Evolutionary conservation across 805 yeast species (phyloP), one percentile per base, ranked within the genome.

Genomic region (Torulaspora quercuum): DNA sequence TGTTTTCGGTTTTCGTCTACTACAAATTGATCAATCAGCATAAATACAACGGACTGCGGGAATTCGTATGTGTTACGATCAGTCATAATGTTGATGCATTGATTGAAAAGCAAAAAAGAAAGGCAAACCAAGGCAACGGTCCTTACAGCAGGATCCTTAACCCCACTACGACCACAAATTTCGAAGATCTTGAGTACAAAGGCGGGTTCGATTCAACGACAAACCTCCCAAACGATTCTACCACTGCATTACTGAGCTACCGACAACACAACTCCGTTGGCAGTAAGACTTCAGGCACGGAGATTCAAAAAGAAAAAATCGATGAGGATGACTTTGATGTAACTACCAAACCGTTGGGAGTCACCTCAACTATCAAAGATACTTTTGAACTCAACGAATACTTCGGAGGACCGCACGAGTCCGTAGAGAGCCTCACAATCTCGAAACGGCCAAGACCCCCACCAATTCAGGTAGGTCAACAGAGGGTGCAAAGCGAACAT

Each of bases 21-120:
- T 65, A 70, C 35, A 70, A 65, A 42, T 53, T 72, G 12, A 52
- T 71, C 8, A 57, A 69, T 24, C 54, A 60, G 11, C 52, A 55
- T 28, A 63, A 54, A 36, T 69, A 66, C 31, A 47, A 50, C 16
- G 67, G 75, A 8, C 58, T 82, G 37, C 80, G 75, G 47, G 76
- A 75, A 43, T 81, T 72, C 57, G 80, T 84, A 51, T 78, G 81
- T 54, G 50, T 66, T 7, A 67, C 75, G 20, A 77, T 81, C 34
- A 79, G 80, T 53, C 67, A 70, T 19, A 70, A 73, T 19, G 78
- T 82, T 14, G 72, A 78, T 39, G 53, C 58, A 18, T 57, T 81
- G 42, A 50, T 51, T 6, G 59, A 53, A 19, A 46, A 48, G 29
- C 46, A 46, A 21, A 42, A 32, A 25, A 41, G 35, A 31, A 44